phyloP scores from a whole-genome alignment of 176 grass and related monocot genomes.

The Neostapfia colusana region DNA sequence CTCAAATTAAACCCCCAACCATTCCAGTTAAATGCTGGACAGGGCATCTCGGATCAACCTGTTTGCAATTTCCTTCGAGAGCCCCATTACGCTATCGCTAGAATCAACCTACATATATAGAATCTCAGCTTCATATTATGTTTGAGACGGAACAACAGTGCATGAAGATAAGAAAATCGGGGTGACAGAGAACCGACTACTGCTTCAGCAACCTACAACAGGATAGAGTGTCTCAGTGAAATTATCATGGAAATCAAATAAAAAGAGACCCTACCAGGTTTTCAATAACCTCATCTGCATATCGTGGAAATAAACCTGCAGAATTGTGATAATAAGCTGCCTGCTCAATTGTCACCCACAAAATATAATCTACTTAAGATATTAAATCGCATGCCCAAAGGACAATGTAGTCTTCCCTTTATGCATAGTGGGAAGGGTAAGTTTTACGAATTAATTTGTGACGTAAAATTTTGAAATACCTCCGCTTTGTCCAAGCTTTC shows the following conservation, averaged over 20 bases:
- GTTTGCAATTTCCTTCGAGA: conserved; percentile 69
- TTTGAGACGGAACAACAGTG: conserved; percentile 12
- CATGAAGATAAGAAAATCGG: neutral
- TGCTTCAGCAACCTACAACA: conserved; percentile 83
- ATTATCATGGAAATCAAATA: neutral
- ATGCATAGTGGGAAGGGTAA: too few relatives aligned
- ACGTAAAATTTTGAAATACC: conserved; percentile 43
- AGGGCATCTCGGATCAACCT: conserved; percentile 64
- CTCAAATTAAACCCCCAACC: neutral
- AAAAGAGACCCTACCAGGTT: conserved; percentile 59
- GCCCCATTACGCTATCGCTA: conserved; percentile 85
- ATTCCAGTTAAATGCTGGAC: neutral
- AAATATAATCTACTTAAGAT: neutral
- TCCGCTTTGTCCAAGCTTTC: conserved; percentile 86
- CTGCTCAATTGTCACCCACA: conserved; percentile 10
- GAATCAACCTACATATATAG: conserved; percentile 57
- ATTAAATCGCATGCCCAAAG: neutral
- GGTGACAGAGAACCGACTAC: conserved; percentile 57
- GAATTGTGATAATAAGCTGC: neutral
- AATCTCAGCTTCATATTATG: neutral
- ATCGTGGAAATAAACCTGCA: conserved; percentile 94
- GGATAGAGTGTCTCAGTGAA: neutral
- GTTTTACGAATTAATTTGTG: neutral
- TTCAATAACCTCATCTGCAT: conserved; percentile 84
- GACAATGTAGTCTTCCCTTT: neutral